These are phyloP conservation scores for Puccinellia tenuiflora DNA, from an alignment of 176 grass and related monocot genomes.

Conservation along the genomic window DNA sequence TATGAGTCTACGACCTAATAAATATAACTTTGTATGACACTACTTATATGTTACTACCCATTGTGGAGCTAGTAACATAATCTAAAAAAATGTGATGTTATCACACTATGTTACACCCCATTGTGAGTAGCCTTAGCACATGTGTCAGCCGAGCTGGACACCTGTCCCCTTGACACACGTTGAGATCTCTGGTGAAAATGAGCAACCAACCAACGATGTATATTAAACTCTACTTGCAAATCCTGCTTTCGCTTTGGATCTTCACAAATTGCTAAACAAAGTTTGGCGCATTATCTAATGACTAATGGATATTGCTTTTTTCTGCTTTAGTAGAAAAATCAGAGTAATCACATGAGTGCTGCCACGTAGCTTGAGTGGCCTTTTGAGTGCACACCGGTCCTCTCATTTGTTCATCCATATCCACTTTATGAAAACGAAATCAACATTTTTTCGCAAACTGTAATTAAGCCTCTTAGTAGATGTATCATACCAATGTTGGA, in stretches of 20 bases:
- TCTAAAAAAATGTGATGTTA: too few species aligned
- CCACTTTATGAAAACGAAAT: not conserved
- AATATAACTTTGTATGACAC: too few species aligned
- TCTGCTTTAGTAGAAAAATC: too few species aligned
- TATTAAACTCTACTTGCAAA: not conserved
- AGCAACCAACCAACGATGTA: not conserved
- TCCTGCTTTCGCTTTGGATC: not conserved
- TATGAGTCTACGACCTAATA: too few species aligned
- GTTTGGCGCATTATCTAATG: not conserved
- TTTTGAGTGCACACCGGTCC: not conserved
- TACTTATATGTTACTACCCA: too few species aligned
- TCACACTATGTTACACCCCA: too few species aligned
- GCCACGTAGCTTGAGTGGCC: not conserved
- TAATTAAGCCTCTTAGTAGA: too few species aligned
- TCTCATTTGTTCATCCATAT: not conserved
- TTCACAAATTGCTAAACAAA: not conserved
- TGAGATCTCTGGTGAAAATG: not conserved
- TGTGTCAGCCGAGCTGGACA: constrained; percentile 4
- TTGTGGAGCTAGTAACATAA: too few species aligned
- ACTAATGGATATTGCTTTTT: too few species aligned
- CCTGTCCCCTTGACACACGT: not conserved
- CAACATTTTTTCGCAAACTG: too few species aligned
- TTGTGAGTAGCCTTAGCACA: too few species aligned
- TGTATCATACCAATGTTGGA: too few species aligned
- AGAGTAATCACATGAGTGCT: not conserved